Base-by-base conservation (phyloP, 1,139 yeast genomes). In the Kodamaea alishanica region DNA sequence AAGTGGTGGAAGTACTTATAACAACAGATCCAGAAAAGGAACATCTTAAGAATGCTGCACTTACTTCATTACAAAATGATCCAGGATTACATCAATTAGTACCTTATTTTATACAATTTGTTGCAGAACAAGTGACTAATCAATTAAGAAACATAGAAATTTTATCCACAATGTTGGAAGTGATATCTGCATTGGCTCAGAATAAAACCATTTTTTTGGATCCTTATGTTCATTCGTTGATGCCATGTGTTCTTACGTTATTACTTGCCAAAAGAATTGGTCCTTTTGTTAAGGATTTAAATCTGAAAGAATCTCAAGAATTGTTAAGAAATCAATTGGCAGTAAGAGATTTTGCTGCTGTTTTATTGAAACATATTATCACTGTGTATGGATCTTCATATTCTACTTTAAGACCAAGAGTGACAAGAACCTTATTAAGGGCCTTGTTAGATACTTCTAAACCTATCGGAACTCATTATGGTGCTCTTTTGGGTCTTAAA, bases 11-110 rank as follows among this genome's bases (percentile, higher is more conserved):
- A 35, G 96, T 95, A 0, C 71, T 92, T 32, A 63, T 81, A 8
- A 73, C 84, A 4, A 74, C 77, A 10, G 77, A 75, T 15, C 70
- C 77, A 0, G 79, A 75, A 39, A 75, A 78, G 48, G 88, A 79
- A 41, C 67, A 69, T 39, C 65, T 86, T 55, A 78, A 79, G 49
- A 75, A 76, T 32, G 95, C 96, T 0, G 97, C 97, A 1, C 68
- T 92, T 39, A 81, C 83, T 32, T 84, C 96, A 9, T 70, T 92
- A 45, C 79, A 87, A 44, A 82, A 85, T 33, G 99, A 94, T 56
- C 96, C 97, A 1, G 99, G 99, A 26, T 69, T 94, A 43, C 98
- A 94, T 65, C 99, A 94, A 61, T 67, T 94, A 39, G 94, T 94
- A 6, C 99, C 99, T 2, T 94, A 94, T 58, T 87, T 94, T 52